Conservation (phyloP, 805 yeast genomes). For the Metschnikowia dekortorum region DNA sequence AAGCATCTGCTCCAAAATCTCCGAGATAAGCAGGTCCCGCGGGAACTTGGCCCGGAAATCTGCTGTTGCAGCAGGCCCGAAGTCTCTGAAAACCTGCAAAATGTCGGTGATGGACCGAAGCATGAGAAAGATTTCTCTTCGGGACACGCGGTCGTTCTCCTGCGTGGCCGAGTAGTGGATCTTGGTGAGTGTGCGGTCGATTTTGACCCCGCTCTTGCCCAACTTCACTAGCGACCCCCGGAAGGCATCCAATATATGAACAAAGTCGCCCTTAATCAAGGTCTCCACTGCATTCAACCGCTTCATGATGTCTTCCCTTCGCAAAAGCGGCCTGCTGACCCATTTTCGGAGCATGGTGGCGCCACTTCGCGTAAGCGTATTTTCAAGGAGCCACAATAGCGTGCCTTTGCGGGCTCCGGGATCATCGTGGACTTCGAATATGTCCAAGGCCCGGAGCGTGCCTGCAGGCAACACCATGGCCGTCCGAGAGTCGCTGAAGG, state of each 20-base stretch:
- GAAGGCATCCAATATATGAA: slow-evolving; percentile 33
- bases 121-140: slow-evolving; percentile 57
- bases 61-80: slow-evolving; percentile 9
- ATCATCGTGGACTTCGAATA: slow-evolving; percentile 64
- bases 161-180: slow-evolving; percentile 50
- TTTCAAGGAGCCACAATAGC: slow-evolving; percentile 73
- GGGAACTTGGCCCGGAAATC: slow-evolving; percentile 21
- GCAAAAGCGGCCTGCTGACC: slow-evolving; percentile 68
- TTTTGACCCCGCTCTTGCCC: slow-evolving; percentile 43
- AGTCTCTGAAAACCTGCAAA: slow-evolving; percentile 17
- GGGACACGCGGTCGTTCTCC: slow-evolving; percentile 36
- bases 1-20: slow-evolving; percentile 36
- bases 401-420: slow-evolving; percentile 55
- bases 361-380: slow-evolving; percentile 77
- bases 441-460: slow-evolving; percentile 68
- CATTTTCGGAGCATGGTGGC: slow-evolving; percentile 61
- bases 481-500: slow-evolving; percentile 45
- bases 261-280: slow-evolving; percentile 21
- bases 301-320: slow-evolving; percentile 49
- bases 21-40: slow-evolving; percentile 30
- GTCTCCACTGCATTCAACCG: slow-evolving; percentile 55
- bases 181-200: slow-evolving; percentile 54
- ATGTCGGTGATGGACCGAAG: slow-evolving; percentile 43
- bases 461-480: slow-evolving; percentile 60
- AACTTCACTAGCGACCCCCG: slow-evolving; percentile 22